Evolutionary conservation across 2,329 filamentous ascomycete genomes (phyloP), one percentile per base, ranked within the genome.

Genomic region (Onygenales sp.): DNA sequence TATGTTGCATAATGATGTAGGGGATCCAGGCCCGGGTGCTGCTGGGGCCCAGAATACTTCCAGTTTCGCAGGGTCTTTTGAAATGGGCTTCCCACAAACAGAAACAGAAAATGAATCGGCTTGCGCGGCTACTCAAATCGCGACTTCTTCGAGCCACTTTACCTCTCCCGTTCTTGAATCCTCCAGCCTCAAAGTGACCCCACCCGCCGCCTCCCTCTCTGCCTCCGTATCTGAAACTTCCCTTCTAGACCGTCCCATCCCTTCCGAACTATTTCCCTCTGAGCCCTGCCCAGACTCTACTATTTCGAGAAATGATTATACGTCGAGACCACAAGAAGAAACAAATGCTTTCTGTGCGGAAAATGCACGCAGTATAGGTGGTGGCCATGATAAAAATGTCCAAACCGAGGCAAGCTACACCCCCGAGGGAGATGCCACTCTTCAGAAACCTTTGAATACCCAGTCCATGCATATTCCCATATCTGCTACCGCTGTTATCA

Each of bases 381-480:
- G 44, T 36, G 49, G 51, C 63, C 59, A 63, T 54, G 33, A 56
- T 50, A 60, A 59, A 52, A 58, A 62, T 52, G 46, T 51, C 44
- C 57, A 58, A 31, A 54, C 62, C 57, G 58, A 47, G 44, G 58
- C 55, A 9, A 42, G 58, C 51, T 56, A 56, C 49, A 54, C 57
- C 54, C 58, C 58, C 54, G 65, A 69, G 57, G 64, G 63, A 52
- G 74, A 71, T 55, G 70, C 76, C 62, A 71, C 75, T 61, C 74
- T 73, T 59, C 73, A 76, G 62, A 72, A 67, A 53, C 62, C 77
- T 53, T 68, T 77, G 61, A 73, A 76, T 66, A 76, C 74, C 61
- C 68, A 72, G 46, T 67, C 66, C 33, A 58, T 60, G 43, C 58
- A 64, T 40, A 58, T 11, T 10, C 1, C 14, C 13, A 11, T 7